Base-by-base conservation (phyloP, 2,329 filamentous ascomycete species). In the Byssothecium circinans region DNA sequence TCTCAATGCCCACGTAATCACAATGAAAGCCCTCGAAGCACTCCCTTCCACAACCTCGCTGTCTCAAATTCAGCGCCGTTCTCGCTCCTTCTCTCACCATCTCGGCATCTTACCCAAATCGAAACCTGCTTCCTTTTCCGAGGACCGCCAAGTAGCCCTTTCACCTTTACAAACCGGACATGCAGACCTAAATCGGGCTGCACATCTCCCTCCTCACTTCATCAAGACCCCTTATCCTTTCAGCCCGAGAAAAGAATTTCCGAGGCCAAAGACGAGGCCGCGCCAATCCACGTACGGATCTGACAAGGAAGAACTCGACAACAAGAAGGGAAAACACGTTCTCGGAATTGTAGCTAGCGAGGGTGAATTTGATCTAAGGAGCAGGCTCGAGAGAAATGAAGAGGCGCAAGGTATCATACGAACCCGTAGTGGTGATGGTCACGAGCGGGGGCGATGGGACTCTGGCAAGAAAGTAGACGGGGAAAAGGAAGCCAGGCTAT, bases 181-280 rank as follows among this genome's bases (percentile, higher is more conserved):
- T 17, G 48, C 48, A 20, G 47, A 62, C 30, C 35, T 51, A 19
- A 22, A 52, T 18, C 53, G 56, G 14, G 55, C 53, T 8, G 39
- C 50, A 2, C 38, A 62, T 37, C 50, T 62, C 2, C 58, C 63
- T 0, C 41, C 56, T 6, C 58, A 65, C 41, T 65, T 62, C 40
- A 56, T 64, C 36, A 60, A 55, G 19, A 68, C 60, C 5, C 61
- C 61, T 8, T 64, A 68, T 35, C 62, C 58, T 0, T 64, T 62
- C 35, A 55, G 50, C 2, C 47, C 55, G 2, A 61, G 58, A 34
- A 64, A 65, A 29, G 55, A 61, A 22, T 65, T 64, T 38, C 61
- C 60, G 3, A 58, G 59, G 23, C 57, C 57, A 1, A 48, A 50
- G n/a, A 53, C 50, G 7, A 41, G 59, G 15, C 58, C 57, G 12